Percentiles rank a stretch among this genome's conserved stretches.
These are phyloP conservation scores for Suhomyces anneliseae DNA, from an alignment of 1,139 yeast species.

Conservation along the genomic window DNA sequence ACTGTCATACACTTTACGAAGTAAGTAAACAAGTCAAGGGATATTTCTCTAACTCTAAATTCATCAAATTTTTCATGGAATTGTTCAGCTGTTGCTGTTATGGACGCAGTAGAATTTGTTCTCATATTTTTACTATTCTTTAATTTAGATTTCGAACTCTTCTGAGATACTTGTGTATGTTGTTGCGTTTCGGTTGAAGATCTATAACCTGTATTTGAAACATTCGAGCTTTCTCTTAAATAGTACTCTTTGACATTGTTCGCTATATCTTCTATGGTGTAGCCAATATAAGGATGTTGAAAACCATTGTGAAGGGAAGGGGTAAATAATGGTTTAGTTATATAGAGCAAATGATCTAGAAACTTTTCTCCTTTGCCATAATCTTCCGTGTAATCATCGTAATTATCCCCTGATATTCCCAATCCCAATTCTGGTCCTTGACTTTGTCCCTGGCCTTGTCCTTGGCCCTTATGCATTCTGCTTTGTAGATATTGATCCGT, in stretches of 20 bases:
- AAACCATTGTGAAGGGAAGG: conserved; percentile 28
- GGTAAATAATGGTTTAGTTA: conserved; percentile 23
- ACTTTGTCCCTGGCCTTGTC: background rate
- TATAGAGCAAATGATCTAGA: conserved; percentile 23
- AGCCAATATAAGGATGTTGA: conserved; percentile 24
- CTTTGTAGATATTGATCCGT: conserved; percentile 40
- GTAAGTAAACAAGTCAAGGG: conserved; percentile 29
- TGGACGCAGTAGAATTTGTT: conserved; percentile 8
- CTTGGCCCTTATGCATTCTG: conserved; percentile 18
- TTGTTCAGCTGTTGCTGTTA: background rate
- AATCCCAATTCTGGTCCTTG: conserved; percentile 23
- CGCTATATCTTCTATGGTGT: conserved; percentile 35
- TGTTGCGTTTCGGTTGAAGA: background rate
- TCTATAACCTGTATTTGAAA: background rate
- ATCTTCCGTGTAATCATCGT: conserved; percentile 11
- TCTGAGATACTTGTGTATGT: background rate
- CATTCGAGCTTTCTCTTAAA: conserved; percentile 6
- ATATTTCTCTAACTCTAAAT: conserved; percentile 30
- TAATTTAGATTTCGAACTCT: conserved; percentile 9
- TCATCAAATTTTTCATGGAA: conserved; percentile 27
- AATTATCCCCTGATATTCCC: conserved; percentile 20
- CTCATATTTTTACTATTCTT: conserved; percentile 10
- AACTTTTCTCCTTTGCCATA: conserved; percentile 24
- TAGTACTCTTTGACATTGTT: conserved; percentile 28
- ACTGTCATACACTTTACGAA: conserved; percentile 27